These are phyloP conservation scores for Auricularia sp. DNA, from an alignment of 768 basidiomycete species.

Conservation along the genomic window DNA sequence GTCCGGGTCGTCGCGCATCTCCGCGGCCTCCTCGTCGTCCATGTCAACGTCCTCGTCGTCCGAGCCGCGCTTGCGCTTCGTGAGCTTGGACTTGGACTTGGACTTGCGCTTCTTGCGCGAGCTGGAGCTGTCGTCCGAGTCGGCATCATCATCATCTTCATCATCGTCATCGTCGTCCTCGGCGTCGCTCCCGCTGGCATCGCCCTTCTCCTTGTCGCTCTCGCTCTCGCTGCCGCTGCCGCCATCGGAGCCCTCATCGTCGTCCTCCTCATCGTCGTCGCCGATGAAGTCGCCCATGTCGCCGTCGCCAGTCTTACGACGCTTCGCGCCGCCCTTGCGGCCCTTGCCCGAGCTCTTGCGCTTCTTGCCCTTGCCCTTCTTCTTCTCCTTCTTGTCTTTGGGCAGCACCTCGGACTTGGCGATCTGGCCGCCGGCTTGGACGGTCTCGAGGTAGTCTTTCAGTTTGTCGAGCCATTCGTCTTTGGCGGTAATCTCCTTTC, in stretches of 20 bases:
- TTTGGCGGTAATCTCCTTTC: conserved; percentile 15
- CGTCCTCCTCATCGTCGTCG: conserved; percentile 22
- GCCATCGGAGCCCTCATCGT: conserved; percentile 12
- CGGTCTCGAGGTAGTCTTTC: conserved; percentile 25
- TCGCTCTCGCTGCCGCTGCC: conserved; percentile 10
- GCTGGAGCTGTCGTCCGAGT: conserved; percentile 6
- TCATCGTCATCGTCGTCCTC: conserved; percentile 17
- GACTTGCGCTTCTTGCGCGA: not conserved
- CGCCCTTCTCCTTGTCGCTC: conserved; percentile 14
- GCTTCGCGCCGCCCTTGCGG: conserved; percentile 35
- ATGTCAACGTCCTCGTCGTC: not conserved
- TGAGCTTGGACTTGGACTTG: not conserved
- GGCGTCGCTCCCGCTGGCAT: conserved; percentile 1
- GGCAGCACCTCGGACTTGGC: conserved; percentile 33
- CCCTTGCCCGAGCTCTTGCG: conserved; percentile 36
- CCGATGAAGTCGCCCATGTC: not conserved
- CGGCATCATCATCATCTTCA: conserved; percentile 4
- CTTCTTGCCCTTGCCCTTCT: conserved; percentile 29
- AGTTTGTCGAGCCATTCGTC: conserved; percentile 13
- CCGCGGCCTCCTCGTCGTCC: conserved; percentile 14
- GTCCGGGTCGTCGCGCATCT: conserved; percentile 11
- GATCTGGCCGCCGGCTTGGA: conserved; percentile 28
- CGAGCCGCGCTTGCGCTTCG: not conserved
- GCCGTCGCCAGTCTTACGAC: conserved; percentile 19
- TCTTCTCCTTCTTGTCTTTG: conserved; percentile 12